A percentile compares a stretch with the other conserved stretches of the same genome.
Conservation (phyloP, 2,329 filamentous ascomycete genomes). For the Colletotrichum gloeosporioides region DNA sequence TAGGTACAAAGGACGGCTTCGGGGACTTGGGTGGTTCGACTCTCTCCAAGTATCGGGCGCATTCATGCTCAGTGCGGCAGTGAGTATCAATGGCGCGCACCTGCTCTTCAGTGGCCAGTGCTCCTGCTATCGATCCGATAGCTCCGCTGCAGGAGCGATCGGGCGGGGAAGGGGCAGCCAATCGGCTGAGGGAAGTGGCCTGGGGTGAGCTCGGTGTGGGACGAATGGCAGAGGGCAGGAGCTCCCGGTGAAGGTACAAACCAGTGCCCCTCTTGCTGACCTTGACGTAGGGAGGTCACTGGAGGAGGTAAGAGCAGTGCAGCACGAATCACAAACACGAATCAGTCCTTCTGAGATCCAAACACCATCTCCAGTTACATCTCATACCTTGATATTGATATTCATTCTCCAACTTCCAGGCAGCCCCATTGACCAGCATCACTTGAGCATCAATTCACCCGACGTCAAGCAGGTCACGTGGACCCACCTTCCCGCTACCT, state of each 20-base stretch:
- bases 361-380: background rate
- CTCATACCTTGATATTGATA: background rate
- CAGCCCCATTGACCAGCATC: background rate
- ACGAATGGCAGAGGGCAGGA: background rate
- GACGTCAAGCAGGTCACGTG: slow-evolving; percentile 12
- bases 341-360: background rate
- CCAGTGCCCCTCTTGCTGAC: background rate
- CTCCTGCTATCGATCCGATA: slow-evolving; percentile 7
- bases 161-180: background rate
- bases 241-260: background rate
- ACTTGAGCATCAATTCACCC: background rate
- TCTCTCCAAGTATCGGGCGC: background rate
- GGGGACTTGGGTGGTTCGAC: background rate
- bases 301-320: background rate
- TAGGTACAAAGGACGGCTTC: background rate
- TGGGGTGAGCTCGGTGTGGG: background rate
- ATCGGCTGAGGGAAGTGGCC: background rate
- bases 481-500: background rate
- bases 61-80: slow-evolving; percentile 1
- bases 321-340: background rate
- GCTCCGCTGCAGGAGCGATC: slow-evolving; percentile 12
- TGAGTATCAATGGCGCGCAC: background rate
- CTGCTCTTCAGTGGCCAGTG: background rate
- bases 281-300: background rate
- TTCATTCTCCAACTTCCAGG: background rate